phyloP scores from a whole-genome alignment of 2,329 filamentous ascomycete species.

The Neofusicoccum sp. region DNA sequence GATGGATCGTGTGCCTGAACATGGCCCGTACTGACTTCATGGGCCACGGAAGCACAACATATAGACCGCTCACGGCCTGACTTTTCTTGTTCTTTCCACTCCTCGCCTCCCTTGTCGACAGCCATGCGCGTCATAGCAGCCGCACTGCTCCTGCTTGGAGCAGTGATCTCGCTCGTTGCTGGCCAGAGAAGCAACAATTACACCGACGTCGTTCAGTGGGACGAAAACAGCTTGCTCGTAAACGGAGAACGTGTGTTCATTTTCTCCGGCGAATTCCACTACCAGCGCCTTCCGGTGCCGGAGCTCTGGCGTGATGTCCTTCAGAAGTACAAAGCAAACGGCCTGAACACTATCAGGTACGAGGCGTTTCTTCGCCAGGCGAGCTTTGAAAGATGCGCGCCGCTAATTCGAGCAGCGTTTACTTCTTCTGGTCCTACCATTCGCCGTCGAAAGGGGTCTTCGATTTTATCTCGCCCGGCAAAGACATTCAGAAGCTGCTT shows the following conservation, averaged over 20 bases:
- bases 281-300: constrained; percentile 52
- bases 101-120: neutral
- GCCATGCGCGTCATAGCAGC: neutral
- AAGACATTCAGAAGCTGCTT: constrained; percentile 53
- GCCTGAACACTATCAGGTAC: constrained; percentile 48
- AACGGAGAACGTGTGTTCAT: constrained; percentile 53
- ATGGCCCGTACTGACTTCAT: constrained; percentile 13
- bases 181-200: constrained; percentile 44
- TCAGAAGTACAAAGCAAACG: constrained; percentile 52
- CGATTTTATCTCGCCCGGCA: constrained; percentile 54
- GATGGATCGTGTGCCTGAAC: constrained; percentile 11
- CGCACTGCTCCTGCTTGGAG: neutral
- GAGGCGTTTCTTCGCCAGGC: neutral
- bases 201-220: constrained; percentile 52
- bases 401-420: constrained; percentile 28
- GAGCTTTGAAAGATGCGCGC: neutral
- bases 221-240: constrained; percentile 54
- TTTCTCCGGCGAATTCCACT: constrained; percentile 56
- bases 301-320: constrained; percentile 52
- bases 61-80: neutral
- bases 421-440: constrained; percentile 51
- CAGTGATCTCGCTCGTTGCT: neutral
- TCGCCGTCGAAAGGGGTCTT: constrained; percentile 44
- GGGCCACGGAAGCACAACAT: neutral
- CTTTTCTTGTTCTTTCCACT: neutral